Percentiles rank a stretch among this genome's conserved stretches.
These are phyloP conservation scores for Cladosporium sphaerospermum DNA, from an alignment of 2,329 filamentous ascomycete species.

Conservation along the genomic window DNA sequence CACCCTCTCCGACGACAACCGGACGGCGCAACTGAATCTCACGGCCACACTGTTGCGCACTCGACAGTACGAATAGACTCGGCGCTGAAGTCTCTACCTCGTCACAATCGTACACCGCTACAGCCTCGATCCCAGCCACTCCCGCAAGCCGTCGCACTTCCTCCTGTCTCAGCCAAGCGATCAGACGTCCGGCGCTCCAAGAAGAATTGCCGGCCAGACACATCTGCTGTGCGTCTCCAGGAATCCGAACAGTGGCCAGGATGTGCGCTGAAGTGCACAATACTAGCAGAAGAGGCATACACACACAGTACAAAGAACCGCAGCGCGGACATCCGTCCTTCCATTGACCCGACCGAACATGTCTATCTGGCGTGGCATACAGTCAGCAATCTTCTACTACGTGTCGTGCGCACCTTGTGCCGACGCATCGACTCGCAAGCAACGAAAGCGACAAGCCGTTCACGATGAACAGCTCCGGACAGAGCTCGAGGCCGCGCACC, in stretches of 20 bases:
- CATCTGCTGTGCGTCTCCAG: not conserved
- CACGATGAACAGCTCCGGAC: slow-evolving; percentile 53
- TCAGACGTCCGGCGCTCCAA: not conserved
- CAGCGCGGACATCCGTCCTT: not conserved
- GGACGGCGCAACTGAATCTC: not conserved
- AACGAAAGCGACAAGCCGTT: slow-evolving; percentile 64
- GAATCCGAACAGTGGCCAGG: not conserved
- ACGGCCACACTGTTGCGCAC: not conserved
- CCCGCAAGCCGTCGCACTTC: not conserved
- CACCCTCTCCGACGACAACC: not conserved
- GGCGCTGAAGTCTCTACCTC: no score
- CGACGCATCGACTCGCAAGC: slow-evolving; percentile 62
- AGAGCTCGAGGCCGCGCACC: slow-evolving; percentile 67
- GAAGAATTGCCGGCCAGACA: not conserved
- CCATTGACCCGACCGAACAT: not conserved
- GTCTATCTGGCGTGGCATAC: slow-evolving; percentile 49
- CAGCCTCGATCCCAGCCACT: slow-evolving; percentile 1
- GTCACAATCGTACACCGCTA: not conserved
- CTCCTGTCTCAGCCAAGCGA: slow-evolving; percentile 9
- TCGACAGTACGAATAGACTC: not conserved
- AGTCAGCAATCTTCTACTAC: slow-evolving; percentile 73
- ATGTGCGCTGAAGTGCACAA: slow-evolving; percentile 3
- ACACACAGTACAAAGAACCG: not conserved
- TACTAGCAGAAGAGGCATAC: not conserved
- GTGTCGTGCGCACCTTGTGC: slow-evolving; percentile 73